Conservation (phyloP, 768 basidiomycete genomes). For the Antrodiella citrinella region DNA sequence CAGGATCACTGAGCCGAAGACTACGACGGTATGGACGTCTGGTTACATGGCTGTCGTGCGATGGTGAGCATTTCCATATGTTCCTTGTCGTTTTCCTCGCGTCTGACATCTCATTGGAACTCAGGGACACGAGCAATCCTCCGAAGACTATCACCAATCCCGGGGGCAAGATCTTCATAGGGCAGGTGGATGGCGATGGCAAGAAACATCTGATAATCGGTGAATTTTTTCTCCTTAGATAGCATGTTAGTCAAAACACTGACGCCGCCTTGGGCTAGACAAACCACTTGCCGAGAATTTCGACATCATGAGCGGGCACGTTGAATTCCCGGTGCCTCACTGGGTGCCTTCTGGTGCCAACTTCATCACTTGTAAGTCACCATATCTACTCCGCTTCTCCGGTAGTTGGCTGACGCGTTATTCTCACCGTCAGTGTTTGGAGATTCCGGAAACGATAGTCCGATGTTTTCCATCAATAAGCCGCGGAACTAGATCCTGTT, state of each 20-base stretch:
- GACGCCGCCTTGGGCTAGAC: constrained; percentile 31
- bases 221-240: constrained; percentile 19
- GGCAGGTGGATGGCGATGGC: constrained; percentile 33
- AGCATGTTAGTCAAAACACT: no score
- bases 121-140: constrained; percentile 37
- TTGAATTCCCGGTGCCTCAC: constrained; percentile 43
- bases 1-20: constrained; percentile 39
- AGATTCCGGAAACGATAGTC: constrained; percentile 57
- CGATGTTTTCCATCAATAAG: constrained; percentile 51
- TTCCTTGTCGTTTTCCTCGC: constrained; percentile 8
- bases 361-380: constrained; percentile 57
- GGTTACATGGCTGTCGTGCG: constrained; percentile 41
- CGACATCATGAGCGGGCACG: constrained; percentile 40
- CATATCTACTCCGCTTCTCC: neutral
- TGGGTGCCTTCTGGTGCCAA: constrained; percentile 33
- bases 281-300: constrained; percentile 51
- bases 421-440: constrained; percentile 47
- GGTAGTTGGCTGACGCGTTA: no score
- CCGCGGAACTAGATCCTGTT: no score
- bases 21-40: constrained; percentile 39
- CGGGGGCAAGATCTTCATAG: constrained; percentile 43
- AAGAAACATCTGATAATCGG: constrained; percentile 49
- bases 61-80: constrained; percentile 34
- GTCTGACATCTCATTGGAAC: neutral
- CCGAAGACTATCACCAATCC: constrained; percentile 30